Percentiles rank a stretch among this genome's conserved stretches.
These are phyloP conservation scores for Oropetium thomaeum DNA, from an alignment of 176 grass and related monocot species.

Conservation along the genomic window DNA sequence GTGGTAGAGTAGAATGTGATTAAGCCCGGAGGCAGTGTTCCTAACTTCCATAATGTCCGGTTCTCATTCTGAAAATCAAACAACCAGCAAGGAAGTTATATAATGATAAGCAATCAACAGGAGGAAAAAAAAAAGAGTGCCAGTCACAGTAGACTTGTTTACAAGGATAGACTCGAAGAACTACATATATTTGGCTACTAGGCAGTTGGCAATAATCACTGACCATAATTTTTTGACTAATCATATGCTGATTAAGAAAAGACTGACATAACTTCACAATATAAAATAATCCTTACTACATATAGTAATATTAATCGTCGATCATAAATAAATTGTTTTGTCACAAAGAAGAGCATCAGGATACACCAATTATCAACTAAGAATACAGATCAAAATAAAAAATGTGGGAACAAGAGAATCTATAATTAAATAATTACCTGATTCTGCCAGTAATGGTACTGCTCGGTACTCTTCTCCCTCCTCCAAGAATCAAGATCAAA, in stretches of 20 bases:
- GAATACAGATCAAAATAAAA: constrained; percentile 7
- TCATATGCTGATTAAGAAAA: not conserved
- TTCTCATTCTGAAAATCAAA: constrained; percentile 77
- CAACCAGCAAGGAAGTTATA: constrained; percentile 1
- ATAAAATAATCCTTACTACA: constrained; percentile 3
- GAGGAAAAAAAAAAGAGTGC: not conserved
- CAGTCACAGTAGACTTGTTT: not conserved
- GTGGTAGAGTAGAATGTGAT: constrained; percentile 99
- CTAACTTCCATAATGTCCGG: constrained; percentile 87
- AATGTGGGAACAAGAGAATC: not conserved
- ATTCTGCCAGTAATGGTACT: constrained; percentile 99
- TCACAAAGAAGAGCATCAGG: not conserved
- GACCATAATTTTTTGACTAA: not conserved
- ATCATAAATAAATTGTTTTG: not conserved
- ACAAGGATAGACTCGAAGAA: not conserved
- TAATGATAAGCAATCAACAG: constrained; percentile 1
- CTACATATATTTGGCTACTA: not conserved
- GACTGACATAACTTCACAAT: not conserved
- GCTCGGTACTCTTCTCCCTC: constrained; percentile 87
- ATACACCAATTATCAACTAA: constrained; percentile 6
- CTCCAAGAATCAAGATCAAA: constrained; percentile 96
- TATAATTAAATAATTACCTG: constrained; percentile 43
- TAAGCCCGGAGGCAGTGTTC: constrained; percentile 83
- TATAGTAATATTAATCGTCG: not conserved
- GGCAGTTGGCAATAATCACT: not conserved